A percentile compares a stretch with the other conserved stretches of the same genome.
These are phyloP conservation scores for Penicillium atrosanguineum DNA, from an alignment of 495 filamentous ascomycete genomes.

Conservation along the genomic window DNA sequence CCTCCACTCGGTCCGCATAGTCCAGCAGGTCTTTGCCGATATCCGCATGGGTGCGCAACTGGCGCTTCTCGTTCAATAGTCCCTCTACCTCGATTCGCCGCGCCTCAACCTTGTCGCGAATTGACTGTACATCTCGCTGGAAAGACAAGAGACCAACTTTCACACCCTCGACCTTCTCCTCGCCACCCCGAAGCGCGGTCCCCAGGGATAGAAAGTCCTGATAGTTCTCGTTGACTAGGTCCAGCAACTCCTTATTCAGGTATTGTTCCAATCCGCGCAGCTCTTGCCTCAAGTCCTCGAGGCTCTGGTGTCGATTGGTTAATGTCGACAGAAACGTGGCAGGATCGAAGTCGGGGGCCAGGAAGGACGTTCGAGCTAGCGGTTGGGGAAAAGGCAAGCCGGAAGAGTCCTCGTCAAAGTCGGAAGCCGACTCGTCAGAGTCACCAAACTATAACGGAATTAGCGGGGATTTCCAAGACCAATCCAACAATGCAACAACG, in stretches of 20 bases:
- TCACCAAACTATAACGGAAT: constrained; percentile 43
- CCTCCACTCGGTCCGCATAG: constrained; percentile 64
- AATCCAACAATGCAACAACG: neutral
- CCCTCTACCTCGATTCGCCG: constrained; percentile 51
- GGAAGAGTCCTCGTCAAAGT: constrained; percentile 59
- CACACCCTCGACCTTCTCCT: constrained; percentile 88
- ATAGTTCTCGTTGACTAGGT: constrained; percentile 93
- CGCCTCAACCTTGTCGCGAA: constrained; percentile 54
- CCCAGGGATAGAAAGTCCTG: constrained; percentile 84
- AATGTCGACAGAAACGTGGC: constrained; percentile 79
- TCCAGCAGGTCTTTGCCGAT: constrained; percentile 67
- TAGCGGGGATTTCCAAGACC: neutral
- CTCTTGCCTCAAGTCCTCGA: constrained; percentile 89
- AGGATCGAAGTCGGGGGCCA: constrained; percentile 75
- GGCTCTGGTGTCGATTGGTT: constrained; percentile 84
- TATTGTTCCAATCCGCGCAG: constrained; percentile 71
- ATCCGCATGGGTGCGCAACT: constrained; percentile 49
- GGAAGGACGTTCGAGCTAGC: constrained; percentile 74
- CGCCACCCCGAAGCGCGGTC: constrained; percentile 76
- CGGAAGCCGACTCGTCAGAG: constrained; percentile 50
- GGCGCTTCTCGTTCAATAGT: constrained; percentile 54
- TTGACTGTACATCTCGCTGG: constrained; percentile 65
- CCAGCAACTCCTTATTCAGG: constrained; percentile 79
- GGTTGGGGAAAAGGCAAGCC: constrained; percentile 81
- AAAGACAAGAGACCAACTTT: constrained; percentile 85